phyloP scores from a whole-genome alignment of 352 stramenopile species.

The Blastocystis sp. region DNA sequence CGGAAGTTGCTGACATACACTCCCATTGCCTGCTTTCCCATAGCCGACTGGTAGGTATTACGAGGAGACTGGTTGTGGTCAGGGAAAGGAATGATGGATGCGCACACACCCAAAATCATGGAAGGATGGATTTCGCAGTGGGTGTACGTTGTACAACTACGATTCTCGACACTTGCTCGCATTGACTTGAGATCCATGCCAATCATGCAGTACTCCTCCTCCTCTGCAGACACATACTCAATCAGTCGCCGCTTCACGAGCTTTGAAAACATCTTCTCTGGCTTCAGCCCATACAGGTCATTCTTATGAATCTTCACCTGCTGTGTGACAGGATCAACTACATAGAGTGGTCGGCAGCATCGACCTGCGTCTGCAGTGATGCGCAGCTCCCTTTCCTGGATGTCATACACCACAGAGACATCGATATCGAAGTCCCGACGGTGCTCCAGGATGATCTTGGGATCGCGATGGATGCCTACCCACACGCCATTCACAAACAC shows the following conservation, averaged over 20 bases:
- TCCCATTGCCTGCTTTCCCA: slow-evolving; percentile 99
- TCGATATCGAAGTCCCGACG: slow-evolving; percentile 94
- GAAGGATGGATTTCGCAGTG: slow-evolving; percentile 99
- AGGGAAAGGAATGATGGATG: slow-evolving; percentile 98
- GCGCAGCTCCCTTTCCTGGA: slow-evolving; percentile 93
- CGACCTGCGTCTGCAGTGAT: slow-evolving; percentile 94
- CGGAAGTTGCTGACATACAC: slow-evolving; percentile 98
- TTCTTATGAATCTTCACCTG: slow-evolving; percentile 89
- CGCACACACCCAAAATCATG: slow-evolving; percentile 98
- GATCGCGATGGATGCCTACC: slow-evolving; percentile 94
- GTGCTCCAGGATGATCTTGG: slow-evolving; percentile 87
- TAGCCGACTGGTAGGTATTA: slow-evolving; percentile 99
- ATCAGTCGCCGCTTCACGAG: slow-evolving; percentile 86
- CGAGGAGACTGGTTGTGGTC: slow-evolving; percentile 99
- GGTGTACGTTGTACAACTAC: slow-evolving; percentile 88
- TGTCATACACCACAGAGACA: slow-evolving; percentile 93
- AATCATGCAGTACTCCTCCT: slow-evolving; percentile 99
- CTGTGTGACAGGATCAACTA: slow-evolving; percentile 85
- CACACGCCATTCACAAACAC: slow-evolving; percentile 99
- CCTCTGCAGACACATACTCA: slow-evolving; percentile 96
- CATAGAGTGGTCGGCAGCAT: slow-evolving; percentile 94
- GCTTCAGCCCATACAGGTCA: slow-evolving; percentile 87
- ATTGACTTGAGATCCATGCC: slow-evolving; percentile 94
- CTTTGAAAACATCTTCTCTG: slow-evolving; percentile 68
- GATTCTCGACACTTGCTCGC: slow-evolving; percentile 65